Evolutionary conservation across 257 asterid species (phyloP), one percentile per base, ranked within the genome.

Genomic region (Solanum sitiens): DNA sequence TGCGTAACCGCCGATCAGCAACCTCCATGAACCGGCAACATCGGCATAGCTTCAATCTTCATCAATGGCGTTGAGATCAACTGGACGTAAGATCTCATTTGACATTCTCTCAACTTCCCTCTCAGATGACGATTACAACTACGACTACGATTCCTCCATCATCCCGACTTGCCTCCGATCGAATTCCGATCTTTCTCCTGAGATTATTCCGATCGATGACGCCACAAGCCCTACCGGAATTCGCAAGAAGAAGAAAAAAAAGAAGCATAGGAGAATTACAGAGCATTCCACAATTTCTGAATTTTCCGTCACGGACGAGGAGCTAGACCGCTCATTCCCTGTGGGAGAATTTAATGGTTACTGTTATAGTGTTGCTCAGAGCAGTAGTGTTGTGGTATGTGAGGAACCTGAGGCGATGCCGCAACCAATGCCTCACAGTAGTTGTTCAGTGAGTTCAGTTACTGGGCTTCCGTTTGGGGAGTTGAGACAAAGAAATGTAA

Each of bases 401-500:
- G 91, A 90, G 88, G 95, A 92, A 89, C 72, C 83, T 59, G 88
- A 87, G 32, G 85, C 87, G 84, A 86, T 87, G 72, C 88, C 89
- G 87, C 86, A 87, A 70, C 86, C 86, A n/a, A 90, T 82, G 86
- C 50, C 89, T 84, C 94, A 92, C 87, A 88, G 87, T 47, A 89
- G 87, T 72, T 89, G 90, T 87, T 61, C 89, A 25, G 93, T 87
- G 87, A 86, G 90, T 87, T 87, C 88, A 44, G 86, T 87, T 76
- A 63, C 90, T 70, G 90, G 88, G 11, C 86, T 92, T 86, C 93
- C 89, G 87, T 94, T 86, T 83, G 91, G 94, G 86, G 95, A 91
- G 87, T 88, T 95, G 93, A 92, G 99, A 92, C 98, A 97, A 93
- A 93, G 99, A 93, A 97, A 93, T 92, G 94, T 94, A 27, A 91